phyloP scores from a whole-genome alignment of 441 rosid genomes.

The Corymbia calophylla region DNA sequence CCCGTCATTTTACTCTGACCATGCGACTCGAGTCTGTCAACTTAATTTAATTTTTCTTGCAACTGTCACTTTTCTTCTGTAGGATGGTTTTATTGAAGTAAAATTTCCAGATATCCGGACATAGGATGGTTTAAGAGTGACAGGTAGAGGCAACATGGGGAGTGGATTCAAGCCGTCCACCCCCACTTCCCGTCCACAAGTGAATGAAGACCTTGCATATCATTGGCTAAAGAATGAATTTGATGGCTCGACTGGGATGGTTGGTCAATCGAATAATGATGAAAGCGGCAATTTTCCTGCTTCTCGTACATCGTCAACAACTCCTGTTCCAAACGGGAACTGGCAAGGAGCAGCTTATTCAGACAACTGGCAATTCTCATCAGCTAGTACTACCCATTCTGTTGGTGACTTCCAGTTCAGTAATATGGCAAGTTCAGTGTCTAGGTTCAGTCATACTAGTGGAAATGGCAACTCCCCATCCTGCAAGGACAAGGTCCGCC shows the following conservation, averaged over 20 bases:
- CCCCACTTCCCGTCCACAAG: not conserved
- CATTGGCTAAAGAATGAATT: not conserved
- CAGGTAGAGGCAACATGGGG: not conserved
- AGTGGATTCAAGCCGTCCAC: not conserved
- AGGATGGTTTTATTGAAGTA: not conserved
- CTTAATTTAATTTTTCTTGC: not conserved
- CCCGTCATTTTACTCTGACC: not conserved
- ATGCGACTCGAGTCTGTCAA: not conserved
- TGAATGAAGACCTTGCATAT: not conserved
- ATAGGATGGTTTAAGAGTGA: not conserved
- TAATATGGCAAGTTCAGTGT: not conserved
- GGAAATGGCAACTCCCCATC: not conserved
- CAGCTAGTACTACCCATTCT: not conserved
- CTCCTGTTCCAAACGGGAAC: not conserved
- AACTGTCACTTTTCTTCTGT: not conserved
- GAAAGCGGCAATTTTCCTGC: not conserved
- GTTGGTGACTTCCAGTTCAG: not conserved
- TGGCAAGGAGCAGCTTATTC: not conserved
- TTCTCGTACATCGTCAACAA: not conserved
- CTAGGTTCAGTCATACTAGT: not conserved
- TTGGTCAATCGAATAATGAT: not conserved
- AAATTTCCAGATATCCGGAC: not conserved
- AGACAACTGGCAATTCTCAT: not conserved
- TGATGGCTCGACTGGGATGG: not conserved
- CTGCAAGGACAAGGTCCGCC: not conserved